Conservation (phyloP, 352 stramenopile genomes). For the Phytophthora meadii region DNA sequence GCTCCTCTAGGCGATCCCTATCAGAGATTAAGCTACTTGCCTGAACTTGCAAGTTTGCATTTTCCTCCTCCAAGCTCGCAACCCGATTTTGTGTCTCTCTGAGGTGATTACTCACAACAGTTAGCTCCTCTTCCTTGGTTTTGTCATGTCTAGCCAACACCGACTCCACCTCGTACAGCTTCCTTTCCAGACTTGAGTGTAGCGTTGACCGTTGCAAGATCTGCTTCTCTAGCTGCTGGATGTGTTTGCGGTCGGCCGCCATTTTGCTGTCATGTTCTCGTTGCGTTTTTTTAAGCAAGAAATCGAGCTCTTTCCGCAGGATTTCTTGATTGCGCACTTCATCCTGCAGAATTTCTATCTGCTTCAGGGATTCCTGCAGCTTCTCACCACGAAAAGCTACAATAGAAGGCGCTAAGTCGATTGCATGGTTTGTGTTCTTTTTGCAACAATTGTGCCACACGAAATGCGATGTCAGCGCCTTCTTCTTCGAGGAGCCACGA, state of each 20-base stretch:
- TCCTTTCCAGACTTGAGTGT: constrained; percentile 66
- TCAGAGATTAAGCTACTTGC: constrained; percentile 42
- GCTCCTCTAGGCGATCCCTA: constrained; percentile 38
- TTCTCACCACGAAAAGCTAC: constrained; percentile 77
- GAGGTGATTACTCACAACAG: constrained; percentile 37
- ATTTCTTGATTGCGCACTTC: constrained; percentile 72
- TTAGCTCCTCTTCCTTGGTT: constrained; percentile 55
- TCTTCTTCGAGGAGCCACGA: constrained; percentile 55
- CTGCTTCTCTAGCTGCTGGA: constrained; percentile 79
- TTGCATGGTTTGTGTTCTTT: constrained; percentile 68
- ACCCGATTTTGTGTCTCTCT: constrained; percentile 38
- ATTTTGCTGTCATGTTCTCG: constrained; percentile 77
- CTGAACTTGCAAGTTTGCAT: constrained; percentile 35
- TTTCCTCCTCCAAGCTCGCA: constrained; percentile 48
- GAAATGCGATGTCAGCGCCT: constrained; percentile 49
- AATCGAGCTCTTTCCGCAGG: constrained; percentile 66
- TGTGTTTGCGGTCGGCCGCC: constrained; percentile 64
- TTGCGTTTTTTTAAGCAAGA: constrained; percentile 76
- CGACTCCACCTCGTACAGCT: constrained; percentile 78
- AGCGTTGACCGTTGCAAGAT: constrained; percentile 73
- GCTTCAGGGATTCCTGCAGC: constrained; percentile 60
- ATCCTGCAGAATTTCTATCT: constrained; percentile 60
- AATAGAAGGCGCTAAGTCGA: constrained; percentile 81
- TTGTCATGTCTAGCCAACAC: constrained; percentile 58
- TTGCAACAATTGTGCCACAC: constrained; percentile 87